Evolutionary conservation across 106 monocot species (phyloP).

Genomic region (Acorus calamus): DNA sequence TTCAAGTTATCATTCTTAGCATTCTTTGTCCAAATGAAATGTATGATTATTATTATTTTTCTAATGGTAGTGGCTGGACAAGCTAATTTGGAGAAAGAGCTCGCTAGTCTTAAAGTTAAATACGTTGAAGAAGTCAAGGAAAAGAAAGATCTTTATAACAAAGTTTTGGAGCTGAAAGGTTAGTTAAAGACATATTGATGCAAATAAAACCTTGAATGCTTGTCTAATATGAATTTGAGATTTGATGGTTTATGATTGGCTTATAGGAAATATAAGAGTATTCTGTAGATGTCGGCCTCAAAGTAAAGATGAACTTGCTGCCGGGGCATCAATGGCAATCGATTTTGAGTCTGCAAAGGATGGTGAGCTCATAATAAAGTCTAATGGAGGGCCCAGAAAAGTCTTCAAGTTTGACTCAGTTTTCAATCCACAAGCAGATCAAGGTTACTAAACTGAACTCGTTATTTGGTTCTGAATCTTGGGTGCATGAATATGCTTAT

Average conservation of each 20-base stretch:
- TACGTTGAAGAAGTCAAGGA: constrained; percentile 62
- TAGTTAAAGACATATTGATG: constrained; percentile 4
- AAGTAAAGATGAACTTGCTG: constrained; percentile 51
- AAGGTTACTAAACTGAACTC: constrained; percentile 33
- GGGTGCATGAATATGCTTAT: too few relatives aligned
- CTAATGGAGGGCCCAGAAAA: constrained; percentile 55
- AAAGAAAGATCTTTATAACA: constrained; percentile 68
- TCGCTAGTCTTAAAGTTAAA: constrained; percentile 36
- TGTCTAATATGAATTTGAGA: not conserved
- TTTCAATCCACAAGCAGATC: constrained; percentile 73
- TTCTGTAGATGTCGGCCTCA: constrained; percentile 83
- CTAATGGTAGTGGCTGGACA: constrained; percentile 34
- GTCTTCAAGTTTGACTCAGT: constrained; percentile 77
- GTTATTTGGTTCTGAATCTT: too few relatives aligned
- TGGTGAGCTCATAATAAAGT: constrained; percentile 61
- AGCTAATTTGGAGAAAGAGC: constrained; percentile 27
- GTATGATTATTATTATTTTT: not conserved
- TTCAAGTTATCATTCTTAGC: not conserved
- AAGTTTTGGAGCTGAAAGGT: constrained; percentile 83
- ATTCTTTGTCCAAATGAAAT: not conserved
- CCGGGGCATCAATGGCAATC: constrained; percentile 44
- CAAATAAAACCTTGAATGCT: not conserved
- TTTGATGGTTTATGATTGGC: not conserved
- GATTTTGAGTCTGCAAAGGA: constrained; percentile 87
- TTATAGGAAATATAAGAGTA: constrained; percentile 86